phyloP scores from a whole-genome alignment of 352 stramenopile species.

The Poterioochromonas sp. region DNA sequence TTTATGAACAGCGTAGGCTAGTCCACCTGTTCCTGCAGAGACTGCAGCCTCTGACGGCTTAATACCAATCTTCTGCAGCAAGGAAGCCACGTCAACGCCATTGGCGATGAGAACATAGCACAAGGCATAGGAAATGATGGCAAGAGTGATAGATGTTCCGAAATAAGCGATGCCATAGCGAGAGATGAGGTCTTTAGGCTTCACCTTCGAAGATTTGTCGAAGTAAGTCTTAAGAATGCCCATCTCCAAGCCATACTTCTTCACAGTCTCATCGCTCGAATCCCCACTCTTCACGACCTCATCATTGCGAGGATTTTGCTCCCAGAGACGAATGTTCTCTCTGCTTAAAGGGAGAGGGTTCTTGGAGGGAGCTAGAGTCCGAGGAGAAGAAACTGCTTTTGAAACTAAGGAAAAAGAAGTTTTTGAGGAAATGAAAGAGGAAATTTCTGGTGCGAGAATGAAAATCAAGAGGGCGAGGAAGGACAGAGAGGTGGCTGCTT shows the following conservation, averaged over 20 bases:
- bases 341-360: constrained; percentile 10
- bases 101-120: constrained; percentile 64
- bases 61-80: constrained; percentile 61
- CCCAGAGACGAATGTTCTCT: constrained; percentile 10
- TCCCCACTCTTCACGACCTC: neutral
- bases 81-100: constrained; percentile 57
- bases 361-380: constrained; percentile 7
- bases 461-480: too few species aligned
- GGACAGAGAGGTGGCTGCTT: too few species aligned
- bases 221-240: constrained; percentile 46
- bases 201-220: constrained; percentile 44
- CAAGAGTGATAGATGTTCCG: constrained; percentile 63
- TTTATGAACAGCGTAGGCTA: constrained; percentile 74
- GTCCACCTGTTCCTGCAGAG: constrained; percentile 63
- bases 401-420: too few species aligned
- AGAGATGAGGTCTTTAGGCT: constrained; percentile 58
- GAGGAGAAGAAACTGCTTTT: too few species aligned
- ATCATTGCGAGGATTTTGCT: constrained; percentile 10
- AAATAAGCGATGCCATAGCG: constrained; percentile 69
- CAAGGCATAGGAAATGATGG: constrained; percentile 59
- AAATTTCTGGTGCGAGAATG: too few species aligned
- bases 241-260: constrained; percentile 66
- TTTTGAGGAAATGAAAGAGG: too few species aligned
- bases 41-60: constrained; percentile 49
- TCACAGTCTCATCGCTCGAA: constrained; percentile 53